phyloP scores from a whole-genome alignment of 176 grass and related monocot genomes.

The Carex pumila region DNA sequence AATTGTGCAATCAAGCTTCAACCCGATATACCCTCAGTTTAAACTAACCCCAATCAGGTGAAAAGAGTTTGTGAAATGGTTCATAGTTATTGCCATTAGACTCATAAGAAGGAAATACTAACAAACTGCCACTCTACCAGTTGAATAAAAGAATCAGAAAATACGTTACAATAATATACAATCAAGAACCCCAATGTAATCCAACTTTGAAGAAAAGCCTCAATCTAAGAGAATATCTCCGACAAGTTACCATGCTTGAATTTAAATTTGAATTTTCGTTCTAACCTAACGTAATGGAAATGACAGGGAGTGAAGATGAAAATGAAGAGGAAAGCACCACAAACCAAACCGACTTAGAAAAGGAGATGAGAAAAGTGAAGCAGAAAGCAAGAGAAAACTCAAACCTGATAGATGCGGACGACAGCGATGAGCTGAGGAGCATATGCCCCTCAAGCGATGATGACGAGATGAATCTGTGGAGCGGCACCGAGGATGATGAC shows the following conservation, averaged over 20 bases:
- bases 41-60: not conserved
- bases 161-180: not conserved
- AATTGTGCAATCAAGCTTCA: not conserved
- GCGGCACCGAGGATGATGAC: conserved; percentile 74
- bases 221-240: not conserved
- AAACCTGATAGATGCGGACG: conserved; percentile 71
- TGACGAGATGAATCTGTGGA: conserved; percentile 80
- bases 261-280: not conserved
- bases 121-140: not conserved
- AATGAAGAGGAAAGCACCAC: conserved; percentile 26
- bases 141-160: not conserved
- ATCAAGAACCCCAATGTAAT: not conserved
- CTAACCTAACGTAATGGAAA: not conserved
- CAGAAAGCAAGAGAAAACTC: conserved; percentile 59
- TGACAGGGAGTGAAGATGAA: conserved; percentile 63
- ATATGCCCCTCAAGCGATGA: conserved; percentile 87
- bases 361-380: conserved; percentile 85
- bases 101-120: not conserved
- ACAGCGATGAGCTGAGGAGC: conserved; percentile 80
- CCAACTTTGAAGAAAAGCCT: not conserved
- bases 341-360: conserved; percentile 49
- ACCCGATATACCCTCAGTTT: not conserved
- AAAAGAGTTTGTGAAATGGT: not conserved
- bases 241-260: not conserved
- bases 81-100: not conserved